Evolutionary conservation across 164 flowering plant genomes (phyloP).

Genomic region (Nymphaea thermarum): DNA sequence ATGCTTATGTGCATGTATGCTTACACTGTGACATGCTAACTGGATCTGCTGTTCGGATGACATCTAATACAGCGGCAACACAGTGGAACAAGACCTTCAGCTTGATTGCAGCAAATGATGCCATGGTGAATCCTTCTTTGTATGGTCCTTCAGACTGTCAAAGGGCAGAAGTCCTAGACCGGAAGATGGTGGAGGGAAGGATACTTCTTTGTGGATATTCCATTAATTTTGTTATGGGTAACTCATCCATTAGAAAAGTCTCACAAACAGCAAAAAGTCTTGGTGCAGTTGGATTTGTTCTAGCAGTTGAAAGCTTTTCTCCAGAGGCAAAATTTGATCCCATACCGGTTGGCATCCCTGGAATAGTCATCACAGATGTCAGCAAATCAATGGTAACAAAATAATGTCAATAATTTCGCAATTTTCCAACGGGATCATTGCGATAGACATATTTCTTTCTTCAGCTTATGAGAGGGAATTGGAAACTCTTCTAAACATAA

Average conservation of each 20-base stretch:
- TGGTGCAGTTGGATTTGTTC: slow-evolving; percentile 91
- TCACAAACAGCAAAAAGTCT: slow-evolving; percentile 83
- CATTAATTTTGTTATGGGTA: slow-evolving; percentile 76
- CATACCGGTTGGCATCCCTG: slow-evolving; percentile 78
- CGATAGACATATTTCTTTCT: background rate
- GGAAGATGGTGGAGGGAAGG: slow-evolving; percentile 72
- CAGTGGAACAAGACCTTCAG: slow-evolving; percentile 48
- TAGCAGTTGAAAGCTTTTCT: slow-evolving; percentile 80
- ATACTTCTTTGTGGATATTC: slow-evolving; percentile 98
- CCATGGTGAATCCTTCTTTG: slow-evolving; percentile 69
- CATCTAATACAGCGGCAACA: slow-evolving; percentile 53
- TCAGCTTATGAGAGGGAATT: background rate
- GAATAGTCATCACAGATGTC: slow-evolving; percentile 75
- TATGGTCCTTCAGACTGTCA: slow-evolving; percentile 89
- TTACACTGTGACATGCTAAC: no score
- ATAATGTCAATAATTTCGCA: no score
- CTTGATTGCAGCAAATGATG: slow-evolving; percentile 91
- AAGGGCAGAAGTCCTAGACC: slow-evolving; percentile 72
- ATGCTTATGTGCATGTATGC: no score
- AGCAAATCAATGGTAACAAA: slow-evolving; percentile 58
- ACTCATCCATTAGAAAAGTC: slow-evolving; percentile 81
- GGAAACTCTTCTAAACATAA: background rate
- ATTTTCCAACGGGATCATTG: no score
- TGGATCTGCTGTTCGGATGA: no score
- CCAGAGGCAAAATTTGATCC: slow-evolving; percentile 95